Percentiles rank a stretch among this genome's conserved stretches.
These are phyloP conservation scores for Aspergillus awamori DNA, from an alignment of 2,329 filamentous ascomycete species.

Conservation along the genomic window DNA sequence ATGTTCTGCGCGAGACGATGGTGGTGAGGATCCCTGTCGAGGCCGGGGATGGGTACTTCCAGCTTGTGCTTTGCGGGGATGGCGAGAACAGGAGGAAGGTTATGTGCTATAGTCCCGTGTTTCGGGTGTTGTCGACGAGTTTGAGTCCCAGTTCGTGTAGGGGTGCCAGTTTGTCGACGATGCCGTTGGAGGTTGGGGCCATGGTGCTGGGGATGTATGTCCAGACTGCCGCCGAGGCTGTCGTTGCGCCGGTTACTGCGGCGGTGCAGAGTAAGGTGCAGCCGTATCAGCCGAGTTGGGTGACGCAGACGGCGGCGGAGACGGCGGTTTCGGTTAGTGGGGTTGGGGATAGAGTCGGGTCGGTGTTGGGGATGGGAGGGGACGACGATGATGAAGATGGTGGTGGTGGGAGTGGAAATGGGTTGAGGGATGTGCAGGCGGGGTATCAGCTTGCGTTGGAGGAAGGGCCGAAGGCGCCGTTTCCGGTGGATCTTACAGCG, in stretches of 20 bases:
- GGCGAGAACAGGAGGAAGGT: constrained; percentile 54
- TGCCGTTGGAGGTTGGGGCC: constrained; percentile 66
- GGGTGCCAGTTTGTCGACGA: constrained; percentile 65
- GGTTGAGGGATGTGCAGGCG: neutral
- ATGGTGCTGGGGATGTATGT: constrained; percentile 50
- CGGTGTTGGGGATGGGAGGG: neutral
- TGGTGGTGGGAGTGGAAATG: constrained; percentile 27
- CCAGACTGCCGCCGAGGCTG: constrained; percentile 32
- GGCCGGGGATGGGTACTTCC: constrained; percentile 68
- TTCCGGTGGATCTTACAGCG: constrained; percentile 33
- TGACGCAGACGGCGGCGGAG: constrained; percentile 36
- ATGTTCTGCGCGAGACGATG: constrained; percentile 63
- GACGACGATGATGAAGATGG: constrained; percentile 7
- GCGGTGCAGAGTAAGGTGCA: constrained; percentile 31
- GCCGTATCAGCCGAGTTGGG: constrained; percentile 32
- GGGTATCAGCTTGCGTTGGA: constrained; percentile 20
- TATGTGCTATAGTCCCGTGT: constrained; percentile 68
- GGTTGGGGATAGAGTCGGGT: constrained; percentile 27
- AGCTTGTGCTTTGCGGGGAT: constrained; percentile 64
- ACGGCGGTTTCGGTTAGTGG: constrained; percentile 38
- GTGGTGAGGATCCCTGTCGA: constrained; percentile 66
- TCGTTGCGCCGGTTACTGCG: constrained; percentile 28
- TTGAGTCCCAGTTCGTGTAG: constrained; percentile 63
- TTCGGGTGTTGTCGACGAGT: constrained; percentile 69
- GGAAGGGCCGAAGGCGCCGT: constrained; percentile 37